Conservation (phyloP, 148 eudicot species). For the Rheum nobile region DNA sequence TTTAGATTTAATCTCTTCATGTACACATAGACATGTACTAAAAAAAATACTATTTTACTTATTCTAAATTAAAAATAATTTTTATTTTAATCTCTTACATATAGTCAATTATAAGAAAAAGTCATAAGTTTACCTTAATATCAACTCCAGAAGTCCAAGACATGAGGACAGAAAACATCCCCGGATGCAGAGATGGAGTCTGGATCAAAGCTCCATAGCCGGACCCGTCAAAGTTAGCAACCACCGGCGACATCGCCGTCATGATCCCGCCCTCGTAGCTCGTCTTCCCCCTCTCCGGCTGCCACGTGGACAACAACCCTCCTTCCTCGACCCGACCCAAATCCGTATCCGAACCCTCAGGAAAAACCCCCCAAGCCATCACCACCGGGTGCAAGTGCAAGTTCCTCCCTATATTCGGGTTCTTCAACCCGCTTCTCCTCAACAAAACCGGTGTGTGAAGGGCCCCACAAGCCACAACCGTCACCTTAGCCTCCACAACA, state of each 20-base stretch:
- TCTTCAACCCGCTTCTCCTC: conserved; percentile 47
- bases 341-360: conserved; percentile 3
- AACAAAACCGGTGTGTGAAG: conserved; percentile 48
- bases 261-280: conserved; percentile 72
- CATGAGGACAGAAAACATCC: conserved; percentile 40
- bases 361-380: conserved; percentile 74
- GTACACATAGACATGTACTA: too few species aligned
- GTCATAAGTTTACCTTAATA: conserved; percentile 13
- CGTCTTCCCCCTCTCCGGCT: conserved; percentile 31
- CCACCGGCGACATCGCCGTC: conserved; percentile 59
- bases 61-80: too few species aligned
- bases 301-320: too few species aligned
- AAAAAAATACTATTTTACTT: too few species aligned
- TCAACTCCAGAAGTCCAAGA: conserved; percentile 57
- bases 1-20: too few species aligned
- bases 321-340: neutral
- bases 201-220: conserved; percentile 52
- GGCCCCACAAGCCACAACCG: conserved; percentile 61
- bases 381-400: conserved; percentile 65
- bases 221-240: conserved; percentile 15
- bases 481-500: conserved; percentile 43
- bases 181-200: conserved; percentile 69
- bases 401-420: conserved; percentile 47
- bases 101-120: neutral
- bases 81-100: too few species aligned